A percentile compares a stretch with the other conserved stretches of the same genome.
Evolutionary conservation across 140 eudicot genomes (phyloP).

Genomic region (Senecio squalidus): DNA sequence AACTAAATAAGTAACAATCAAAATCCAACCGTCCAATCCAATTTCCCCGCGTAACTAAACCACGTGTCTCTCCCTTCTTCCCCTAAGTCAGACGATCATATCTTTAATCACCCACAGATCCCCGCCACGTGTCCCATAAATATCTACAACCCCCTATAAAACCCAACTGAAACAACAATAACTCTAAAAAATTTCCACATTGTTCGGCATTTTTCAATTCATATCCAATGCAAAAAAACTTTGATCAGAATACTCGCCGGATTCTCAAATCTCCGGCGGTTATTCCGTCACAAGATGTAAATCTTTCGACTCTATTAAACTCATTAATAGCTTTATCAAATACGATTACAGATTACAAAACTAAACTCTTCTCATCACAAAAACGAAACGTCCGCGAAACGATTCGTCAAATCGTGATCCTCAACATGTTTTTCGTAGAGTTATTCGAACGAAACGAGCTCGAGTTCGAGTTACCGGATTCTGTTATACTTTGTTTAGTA

Average conservation of each 20-base stretch:
- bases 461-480: constrained; percentile 21
- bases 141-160: constrained; percentile 22
- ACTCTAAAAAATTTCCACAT: neutral
- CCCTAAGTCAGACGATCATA: constrained; percentile 13
- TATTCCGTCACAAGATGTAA: constrained; percentile 56
- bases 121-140: constrained; percentile 46
- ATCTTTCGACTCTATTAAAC: constrained; percentile 54
- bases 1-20: neutral
- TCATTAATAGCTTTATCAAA: constrained; percentile 50
- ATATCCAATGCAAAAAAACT: constrained; percentile 38
- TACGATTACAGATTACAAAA: constrained; percentile 23
- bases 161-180: constrained; percentile 21
- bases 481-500: constrained; percentile 47
- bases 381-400: constrained; percentile 49
- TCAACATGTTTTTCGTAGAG: constrained; percentile 50
- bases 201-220: neutral
- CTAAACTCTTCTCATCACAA: constrained; percentile 40
- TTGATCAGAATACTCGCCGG: constrained; percentile 67
- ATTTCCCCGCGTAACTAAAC: constrained; percentile 35
- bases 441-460: constrained; percentile 21
- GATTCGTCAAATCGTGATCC: constrained; percentile 48
- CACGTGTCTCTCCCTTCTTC: constrained; percentile 43
- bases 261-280: constrained; percentile 76
- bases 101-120: constrained; percentile 18
- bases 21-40: constrained; percentile 18